phyloP scores from a whole-genome alignment of 2,329 filamentous ascomycete genomes.

The Cercospora berteroae region DNA sequence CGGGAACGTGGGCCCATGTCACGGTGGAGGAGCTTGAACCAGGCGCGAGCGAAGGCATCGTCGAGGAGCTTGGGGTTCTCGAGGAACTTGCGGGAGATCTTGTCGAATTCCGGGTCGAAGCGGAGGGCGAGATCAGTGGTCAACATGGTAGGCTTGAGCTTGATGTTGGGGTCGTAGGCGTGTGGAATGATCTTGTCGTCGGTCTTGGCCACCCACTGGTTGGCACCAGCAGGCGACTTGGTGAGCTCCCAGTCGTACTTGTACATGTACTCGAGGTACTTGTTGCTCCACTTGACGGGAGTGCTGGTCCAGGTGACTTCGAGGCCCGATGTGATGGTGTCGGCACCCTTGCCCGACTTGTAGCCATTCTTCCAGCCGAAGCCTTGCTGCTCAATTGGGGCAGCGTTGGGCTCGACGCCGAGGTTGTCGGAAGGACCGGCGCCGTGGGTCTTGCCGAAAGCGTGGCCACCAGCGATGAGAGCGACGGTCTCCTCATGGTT shows the following conservation, averaged over 20 bases:
- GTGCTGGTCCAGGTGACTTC: slow-evolving; percentile 79
- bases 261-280: slow-evolving; percentile 73
- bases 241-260: slow-evolving; percentile 74
- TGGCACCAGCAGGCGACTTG: slow-evolving; percentile 72
- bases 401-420: slow-evolving; percentile 65
- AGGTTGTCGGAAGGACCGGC: slow-evolving; percentile 64
- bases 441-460: slow-evolving; percentile 79
- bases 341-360: slow-evolving; percentile 64
- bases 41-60: slow-evolving; percentile 69
- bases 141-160: slow-evolving; percentile 73
- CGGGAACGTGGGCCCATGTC: slow-evolving; percentile 70
- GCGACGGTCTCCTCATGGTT: slow-evolving; percentile 79
- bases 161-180: slow-evolving; percentile 66
- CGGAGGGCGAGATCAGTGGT: slow-evolving; percentile 72
- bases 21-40: slow-evolving; percentile 82
- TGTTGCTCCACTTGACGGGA: slow-evolving; percentile 72
- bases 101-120: slow-evolving; percentile 69
- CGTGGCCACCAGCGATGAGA: slow-evolving; percentile 74
- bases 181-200: slow-evolving; percentile 67
- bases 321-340: slow-evolving; percentile 72
- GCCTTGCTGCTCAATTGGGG: slow-evolving; percentile 64
- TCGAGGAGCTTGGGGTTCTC: slow-evolving; percentile 66
- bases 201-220: slow-evolving; percentile 74
- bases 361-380: slow-evolving; percentile 69
- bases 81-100: slow-evolving; percentile 69